Evolutionary conservation across 441 rosid species (phyloP), one percentile per base, ranked within the genome.

Genomic region (Brassica hybrid): DNA sequence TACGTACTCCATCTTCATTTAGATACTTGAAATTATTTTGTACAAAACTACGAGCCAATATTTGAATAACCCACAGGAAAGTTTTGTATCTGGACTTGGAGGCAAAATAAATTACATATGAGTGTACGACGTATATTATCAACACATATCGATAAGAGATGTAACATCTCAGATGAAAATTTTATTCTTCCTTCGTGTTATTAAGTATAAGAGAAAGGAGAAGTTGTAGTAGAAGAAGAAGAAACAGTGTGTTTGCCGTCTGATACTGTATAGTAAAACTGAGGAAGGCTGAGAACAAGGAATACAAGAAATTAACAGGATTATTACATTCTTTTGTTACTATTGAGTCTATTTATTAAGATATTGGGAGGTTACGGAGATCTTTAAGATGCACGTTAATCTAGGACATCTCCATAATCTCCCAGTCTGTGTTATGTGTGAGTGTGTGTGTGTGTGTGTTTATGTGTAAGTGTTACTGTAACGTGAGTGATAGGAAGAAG

Each of bases 401-500:
- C 48, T 41, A 41, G 48, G 48, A 41, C 48, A 41, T 41, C 48
- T 41, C 48, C n/a, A 5, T 41, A 56, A 64, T 64, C 60, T 77
- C 50, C 23, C 16, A 34, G 41, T 34, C 41, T 34, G 2, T 34
- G n/a, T 34, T 34, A 34, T 34, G 41, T 34, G 41, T 34, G 41
- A 34, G 27, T 23, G 27, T 1, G 34, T 30, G 41, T 34, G 10
- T 34, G 38, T 34, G 9, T 5, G 17, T 16, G 11, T 68, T 2
- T 25, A 0, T 58, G 11, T 64, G 14, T 27, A 65, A 45, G 74
- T 73, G 59, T 13, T 60, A 52, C 18, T 68, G 67, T 68, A 63
- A 56, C 58, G 65, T 62, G 76, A 74, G 76, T 64, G 76, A 43
- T 69, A 79, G 76, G 62, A 73, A 79, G 74, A 38, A 16, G 34